Evolutionary conservation across 192 early-diverging fungal species (phyloP), one percentile per base, ranked within the genome.

Genomic region (Mortierella alpina): DNA sequence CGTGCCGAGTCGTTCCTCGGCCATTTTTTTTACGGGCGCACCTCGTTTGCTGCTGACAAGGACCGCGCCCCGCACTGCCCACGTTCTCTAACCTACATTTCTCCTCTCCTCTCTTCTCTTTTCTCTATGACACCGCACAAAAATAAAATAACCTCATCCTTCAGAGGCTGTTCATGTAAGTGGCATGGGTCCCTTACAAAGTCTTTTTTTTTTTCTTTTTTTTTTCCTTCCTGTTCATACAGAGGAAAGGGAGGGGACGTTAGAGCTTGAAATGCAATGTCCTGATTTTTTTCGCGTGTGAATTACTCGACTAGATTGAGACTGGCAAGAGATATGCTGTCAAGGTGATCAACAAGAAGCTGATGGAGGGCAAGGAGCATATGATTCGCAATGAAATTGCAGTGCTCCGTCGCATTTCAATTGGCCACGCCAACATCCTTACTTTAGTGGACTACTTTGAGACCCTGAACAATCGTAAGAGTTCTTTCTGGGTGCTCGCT

Each of bases 381-480:
- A 86, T 92, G 83, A 87, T 95, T 44, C 74, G 85, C 23, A 93
- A 93, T 63, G 95, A 96, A 74, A 93, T 95, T 66, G 82, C 77
- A 23, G 89, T 94, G 5, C 86, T 95, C 41, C 87, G 89, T 64
- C 72, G 71, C 48, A 88, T 96, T 22, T 93, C 91, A 0, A 88
- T 89, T 67, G 89, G 84, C 14, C 91, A 92, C 71, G 87, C 88
- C 48, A 94, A 94, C 75, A 86, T 96, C 48, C 75, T 94, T 13
- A 90, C 88, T 17, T 80, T 95, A 15, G 77, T 87, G 13, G 95
- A 96, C 79, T 93, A 92, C 86, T 96, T 96, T 76, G 92, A 95
- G 67, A 93, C 95, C 0, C 61, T 88, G 3, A 86, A 92, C 74
- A 93, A 92, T 77, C 54, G 88, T 89, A 84, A 70, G 87, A 54